Percentiles rank a stretch among this genome's conserved stretches.
phyloP scores from a whole-genome alignment of 2,329 filamentous ascomycete genomes.

The Ophiocordyceps sinensis region DNA sequence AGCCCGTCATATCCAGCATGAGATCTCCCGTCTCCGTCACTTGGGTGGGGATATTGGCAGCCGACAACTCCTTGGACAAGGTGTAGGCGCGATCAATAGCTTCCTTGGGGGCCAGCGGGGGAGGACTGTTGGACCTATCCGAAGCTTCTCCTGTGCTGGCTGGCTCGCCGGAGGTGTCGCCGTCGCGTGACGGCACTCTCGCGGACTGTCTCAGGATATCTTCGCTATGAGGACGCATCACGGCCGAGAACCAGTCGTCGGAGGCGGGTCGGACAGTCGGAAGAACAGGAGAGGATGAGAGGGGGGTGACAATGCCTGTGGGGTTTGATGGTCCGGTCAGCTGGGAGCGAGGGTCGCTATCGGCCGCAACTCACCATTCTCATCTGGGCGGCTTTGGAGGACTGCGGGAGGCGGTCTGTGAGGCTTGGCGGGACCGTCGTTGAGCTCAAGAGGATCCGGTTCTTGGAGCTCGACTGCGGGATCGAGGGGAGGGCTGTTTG shows the following conservation, averaged over 20 bases:
- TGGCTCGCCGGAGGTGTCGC: conserved; percentile 20
- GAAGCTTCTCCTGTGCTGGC: conserved; percentile 24
- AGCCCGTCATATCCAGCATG: conserved; percentile 96
- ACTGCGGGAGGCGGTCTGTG: conserved; percentile 31
- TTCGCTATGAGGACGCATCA: conserved; percentile 37
- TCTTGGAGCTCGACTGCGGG: conserved; percentile 38
- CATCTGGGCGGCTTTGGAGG: conserved; percentile 16
- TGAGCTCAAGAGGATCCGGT: conserved; percentile 55
- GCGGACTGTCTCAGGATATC: conserved; percentile 35
- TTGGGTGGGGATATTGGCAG: conserved; percentile 81
- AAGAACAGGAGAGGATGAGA: conserved; percentile 38
- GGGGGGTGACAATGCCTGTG: conserved; percentile 34
- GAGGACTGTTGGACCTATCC: conserved; percentile 61
- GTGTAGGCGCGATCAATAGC: conserved; percentile 72
- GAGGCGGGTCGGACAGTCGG: conserved; percentile 29
- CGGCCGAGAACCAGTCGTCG: conserved; percentile 33
- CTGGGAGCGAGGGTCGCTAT: neutral
- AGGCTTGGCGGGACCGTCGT: conserved; percentile 22
- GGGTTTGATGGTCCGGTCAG: conserved; percentile 1
- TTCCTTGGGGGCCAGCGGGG: conserved; percentile 55
- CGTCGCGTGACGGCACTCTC: conserved; percentile 20
- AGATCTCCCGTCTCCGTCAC: conserved; percentile 89
- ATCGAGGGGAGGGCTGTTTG: conserved; percentile 61
- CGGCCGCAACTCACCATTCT: conserved; percentile 14
- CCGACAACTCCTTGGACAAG: conserved; percentile 74